These are phyloP conservation scores for Sporothrix inflata DNA, from an alignment of 2,329 filamentous ascomycete genomes.

Conservation along the genomic window DNA sequence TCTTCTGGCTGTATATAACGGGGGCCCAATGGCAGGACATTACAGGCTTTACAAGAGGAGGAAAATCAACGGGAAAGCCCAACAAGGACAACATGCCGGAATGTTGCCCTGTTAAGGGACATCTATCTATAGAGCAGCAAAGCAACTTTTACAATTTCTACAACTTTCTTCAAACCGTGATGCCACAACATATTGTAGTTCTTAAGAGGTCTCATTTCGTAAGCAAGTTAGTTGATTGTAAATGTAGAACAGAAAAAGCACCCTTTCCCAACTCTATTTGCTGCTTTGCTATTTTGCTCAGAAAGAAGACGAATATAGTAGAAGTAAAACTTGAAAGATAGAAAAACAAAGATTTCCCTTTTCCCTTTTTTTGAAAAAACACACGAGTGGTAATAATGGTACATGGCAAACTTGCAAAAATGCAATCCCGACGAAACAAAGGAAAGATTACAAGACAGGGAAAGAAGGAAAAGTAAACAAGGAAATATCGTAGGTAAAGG, in stretches of 20 bases:
- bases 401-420: conserved; percentile 3
- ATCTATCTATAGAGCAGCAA: not conserved
- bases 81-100: not conserved
- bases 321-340: not conserved
- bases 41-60: not conserved
- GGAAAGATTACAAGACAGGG: not conserved
- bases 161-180: too few relatives aligned
- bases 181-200: too few relatives aligned
- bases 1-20: conserved; percentile 13
- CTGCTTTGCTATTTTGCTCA: not conserved
- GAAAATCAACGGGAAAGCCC: too few relatives aligned
- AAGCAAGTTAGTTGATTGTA: not conserved
- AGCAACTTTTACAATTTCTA: not conserved
- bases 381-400: not conserved
- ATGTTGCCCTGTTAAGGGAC: not conserved
- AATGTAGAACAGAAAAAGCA: not conserved
- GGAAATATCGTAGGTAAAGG: not conserved
- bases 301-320: not conserved
- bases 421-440: not conserved
- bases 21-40: not conserved
- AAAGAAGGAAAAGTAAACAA: not conserved
- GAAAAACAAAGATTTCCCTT: not conserved
- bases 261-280: not conserved
- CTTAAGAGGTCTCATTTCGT: not conserved
- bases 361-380: not conserved